Conservation (phyloP, 2,329 filamentous ascomycete species). For the Fusarium denticulatum region DNA sequence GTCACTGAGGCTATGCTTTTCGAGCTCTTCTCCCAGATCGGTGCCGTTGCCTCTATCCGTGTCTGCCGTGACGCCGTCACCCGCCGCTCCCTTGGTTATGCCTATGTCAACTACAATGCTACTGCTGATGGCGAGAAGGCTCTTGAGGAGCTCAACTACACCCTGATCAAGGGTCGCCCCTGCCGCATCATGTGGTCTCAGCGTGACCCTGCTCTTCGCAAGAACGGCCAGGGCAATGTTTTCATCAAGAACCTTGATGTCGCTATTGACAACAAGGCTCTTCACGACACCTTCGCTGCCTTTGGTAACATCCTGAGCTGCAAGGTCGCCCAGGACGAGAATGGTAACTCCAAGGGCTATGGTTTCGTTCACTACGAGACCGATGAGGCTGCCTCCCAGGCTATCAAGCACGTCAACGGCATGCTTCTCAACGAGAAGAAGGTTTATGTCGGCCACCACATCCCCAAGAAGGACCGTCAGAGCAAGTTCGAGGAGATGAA, state of each 20-base stretch:
- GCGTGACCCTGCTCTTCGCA: constrained; percentile 97
- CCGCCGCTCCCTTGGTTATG: constrained; percentile 97
- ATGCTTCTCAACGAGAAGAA: constrained; percentile 99
- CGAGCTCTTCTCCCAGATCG: constrained; percentile 99
- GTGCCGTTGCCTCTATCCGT: constrained; percentile 98
- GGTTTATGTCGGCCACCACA: constrained; percentile 98
- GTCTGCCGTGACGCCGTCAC: constrained; percentile 99
- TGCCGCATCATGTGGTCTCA: constrained; percentile 99
- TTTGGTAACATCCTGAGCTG: constrained; percentile 99
- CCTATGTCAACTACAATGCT: constrained; percentile 99
- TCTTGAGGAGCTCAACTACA: constrained; percentile 99
- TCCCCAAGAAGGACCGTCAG: constrained; percentile 99
- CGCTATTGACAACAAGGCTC: constrained; percentile 99
- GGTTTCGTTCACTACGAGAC: constrained; percentile 99
- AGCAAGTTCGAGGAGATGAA: constrained; percentile 99
- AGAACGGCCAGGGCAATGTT: constrained; percentile 98
- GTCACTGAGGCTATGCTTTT: constrained; percentile 99
- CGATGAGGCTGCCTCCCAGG: constrained; percentile 93
- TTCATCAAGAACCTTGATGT: constrained; percentile 99
- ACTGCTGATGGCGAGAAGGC: constrained; percentile 96
- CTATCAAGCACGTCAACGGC: constrained; percentile 99
- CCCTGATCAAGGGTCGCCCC: constrained; percentile 96
- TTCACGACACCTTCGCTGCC: constrained; percentile 98
- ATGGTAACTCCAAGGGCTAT: constrained; percentile 96
- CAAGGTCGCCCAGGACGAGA: constrained; percentile 99